Evolutionary conservation across 306 rosid genomes (phyloP).

Genomic region (Rubus parviflorus): DNA sequence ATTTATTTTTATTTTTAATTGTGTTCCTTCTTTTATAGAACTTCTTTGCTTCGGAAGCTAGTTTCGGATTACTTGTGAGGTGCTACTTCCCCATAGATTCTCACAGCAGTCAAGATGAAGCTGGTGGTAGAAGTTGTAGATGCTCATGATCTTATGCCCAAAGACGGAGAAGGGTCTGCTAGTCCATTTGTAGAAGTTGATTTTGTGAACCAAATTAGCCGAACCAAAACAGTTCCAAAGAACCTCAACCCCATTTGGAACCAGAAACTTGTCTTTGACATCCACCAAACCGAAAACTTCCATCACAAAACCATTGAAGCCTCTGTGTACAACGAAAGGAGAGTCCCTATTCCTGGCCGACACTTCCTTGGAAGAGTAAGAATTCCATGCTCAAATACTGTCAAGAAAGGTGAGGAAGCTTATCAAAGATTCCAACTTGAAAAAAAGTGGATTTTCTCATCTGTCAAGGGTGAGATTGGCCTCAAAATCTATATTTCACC

Average conservation of each 20-base stretch:
- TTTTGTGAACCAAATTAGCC: slow-evolving; percentile 53
- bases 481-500: slow-evolving; percentile 56
- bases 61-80: slow-evolving; percentile 55
- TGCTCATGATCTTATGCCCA: slow-evolving; percentile 75
- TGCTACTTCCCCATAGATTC: slow-evolving; percentile 43
- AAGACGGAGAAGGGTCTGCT: slow-evolving; percentile 61
- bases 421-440: slow-evolving; percentile 56
- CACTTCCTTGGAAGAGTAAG: slow-evolving; percentile 65
- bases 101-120: slow-evolving; percentile 50
- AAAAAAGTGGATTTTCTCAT: slow-evolving; percentile 56
- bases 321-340: slow-evolving; percentile 51
- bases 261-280: slow-evolving; percentile 47
- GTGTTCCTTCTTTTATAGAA: slow-evolving; percentile 41
- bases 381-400: slow-evolving; percentile 62
- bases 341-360: slow-evolving; percentile 34
- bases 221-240: slow-evolving; percentile 58
- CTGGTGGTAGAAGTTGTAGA: slow-evolving; percentile 55
- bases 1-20: slow-evolving; percentile 23
- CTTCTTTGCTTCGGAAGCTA: slow-evolving; percentile 65
- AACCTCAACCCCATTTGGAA: slow-evolving; percentile 67
- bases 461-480: slow-evolving; percentile 80
- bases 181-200: slow-evolving; percentile 67
- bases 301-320: slow-evolving; percentile 46
- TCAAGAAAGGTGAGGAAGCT: slow-evolving; percentile 59
- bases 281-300: slow-evolving; percentile 41